phyloP scores from a whole-genome alignment of 768 basidiomycete genomes.

The Mycena filopes region DNA sequence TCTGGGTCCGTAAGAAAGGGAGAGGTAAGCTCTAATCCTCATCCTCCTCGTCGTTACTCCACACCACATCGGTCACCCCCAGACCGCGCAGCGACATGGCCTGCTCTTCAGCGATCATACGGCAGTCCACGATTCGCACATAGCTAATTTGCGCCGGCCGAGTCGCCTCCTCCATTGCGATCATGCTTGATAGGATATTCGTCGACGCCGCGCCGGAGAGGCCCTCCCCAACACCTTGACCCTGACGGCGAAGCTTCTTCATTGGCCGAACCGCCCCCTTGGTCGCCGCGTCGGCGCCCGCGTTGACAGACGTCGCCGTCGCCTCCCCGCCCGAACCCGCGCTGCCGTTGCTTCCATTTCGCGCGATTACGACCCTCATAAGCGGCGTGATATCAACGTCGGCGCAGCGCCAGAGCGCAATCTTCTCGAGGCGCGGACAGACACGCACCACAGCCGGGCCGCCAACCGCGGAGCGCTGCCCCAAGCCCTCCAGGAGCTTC shows the following conservation, averaged over 20 bases:
- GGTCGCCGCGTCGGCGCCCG: slow-evolving; percentile 35
- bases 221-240: slow-evolving; percentile 17
- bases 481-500: slow-evolving; percentile 52
- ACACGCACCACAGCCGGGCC: slow-evolving; percentile 54
- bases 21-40: slow-evolving; percentile 14
- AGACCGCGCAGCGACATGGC: slow-evolving; percentile 50
- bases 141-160: slow-evolving; percentile 50
- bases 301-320: slow-evolving; percentile 39
- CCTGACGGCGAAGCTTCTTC: slow-evolving; percentile 42
- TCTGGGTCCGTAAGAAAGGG: not conserved
- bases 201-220: slow-evolving; percentile 26
- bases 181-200: slow-evolving; percentile 45
- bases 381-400: slow-evolving; percentile 53
- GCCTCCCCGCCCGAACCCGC: slow-evolving; percentile 32
- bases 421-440: slow-evolving; percentile 61
- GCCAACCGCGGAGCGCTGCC: slow-evolving; percentile 39
- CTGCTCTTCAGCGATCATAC: slow-evolving; percentile 49
- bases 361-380: slow-evolving; percentile 48
- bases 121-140: slow-evolving; percentile 55
- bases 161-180: slow-evolving; percentile 50
- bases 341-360: slow-evolving; percentile 36
- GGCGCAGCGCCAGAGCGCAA: slow-evolving; percentile 62
- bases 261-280: slow-evolving; percentile 47
- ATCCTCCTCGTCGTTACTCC: slow-evolving; percentile 34
- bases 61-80: slow-evolving; percentile 50